These are phyloP conservation scores for Albifimbria verrucaria DNA, from an alignment of 2,329 filamentous ascomycete genomes.

Conservation along the genomic window DNA sequence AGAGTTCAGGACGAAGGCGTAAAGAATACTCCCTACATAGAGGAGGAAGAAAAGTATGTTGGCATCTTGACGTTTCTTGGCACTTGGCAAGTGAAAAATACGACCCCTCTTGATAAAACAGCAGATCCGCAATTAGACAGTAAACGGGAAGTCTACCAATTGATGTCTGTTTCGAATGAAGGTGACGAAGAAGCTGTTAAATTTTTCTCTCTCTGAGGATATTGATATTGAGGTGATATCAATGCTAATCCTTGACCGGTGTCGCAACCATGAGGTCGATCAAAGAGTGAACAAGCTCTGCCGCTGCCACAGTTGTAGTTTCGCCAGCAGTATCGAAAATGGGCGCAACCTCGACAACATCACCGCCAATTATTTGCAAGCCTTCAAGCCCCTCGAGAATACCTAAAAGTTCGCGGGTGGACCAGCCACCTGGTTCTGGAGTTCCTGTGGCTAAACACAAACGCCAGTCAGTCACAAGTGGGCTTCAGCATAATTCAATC, in stretches of 20 bases:
- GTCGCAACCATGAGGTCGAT: slow-evolving; percentile 1
- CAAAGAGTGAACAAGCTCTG: neutral
- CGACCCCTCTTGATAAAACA: no score
- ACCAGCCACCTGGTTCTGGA: slow-evolving; percentile 89
- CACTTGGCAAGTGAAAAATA: no score
- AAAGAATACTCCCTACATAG: no score
- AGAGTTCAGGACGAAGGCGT: no score
- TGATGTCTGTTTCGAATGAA: no score
- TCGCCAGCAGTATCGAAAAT: slow-evolving; percentile 80
- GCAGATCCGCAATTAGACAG: no score
- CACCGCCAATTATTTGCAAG: slow-evolving; percentile 82
- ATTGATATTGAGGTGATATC: no score
- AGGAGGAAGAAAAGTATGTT: no score
- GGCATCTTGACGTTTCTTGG: no score
- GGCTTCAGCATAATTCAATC: neutral
- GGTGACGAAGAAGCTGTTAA: no score
- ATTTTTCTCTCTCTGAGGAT: no score
- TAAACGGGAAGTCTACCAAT: no score
- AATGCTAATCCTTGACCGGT: neutral
- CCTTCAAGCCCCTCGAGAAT: slow-evolving; percentile 79
- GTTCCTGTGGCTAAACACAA: slow-evolving; percentile 64
- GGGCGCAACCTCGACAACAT: slow-evolving; percentile 81
- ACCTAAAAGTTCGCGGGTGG: slow-evolving; percentile 79
- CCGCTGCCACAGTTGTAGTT: slow-evolving; percentile 44
- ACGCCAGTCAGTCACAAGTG: neutral